phyloP scores from a whole-genome alignment of 495 filamentous ascomycete genomes.

The Penicillium herquei region DNA sequence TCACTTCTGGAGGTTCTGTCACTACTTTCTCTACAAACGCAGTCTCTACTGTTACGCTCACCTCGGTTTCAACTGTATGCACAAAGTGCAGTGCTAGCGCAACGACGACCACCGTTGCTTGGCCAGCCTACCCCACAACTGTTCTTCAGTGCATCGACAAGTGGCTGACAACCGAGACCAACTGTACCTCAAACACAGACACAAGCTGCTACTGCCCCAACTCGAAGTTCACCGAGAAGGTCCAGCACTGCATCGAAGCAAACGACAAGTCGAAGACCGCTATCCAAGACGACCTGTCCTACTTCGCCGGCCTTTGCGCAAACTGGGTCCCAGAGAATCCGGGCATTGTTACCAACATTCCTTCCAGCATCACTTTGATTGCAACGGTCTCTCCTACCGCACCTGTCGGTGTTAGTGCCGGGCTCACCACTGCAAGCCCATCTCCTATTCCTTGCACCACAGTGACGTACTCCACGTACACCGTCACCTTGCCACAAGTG shows the following conservation, averaged over 20 bases:
- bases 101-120: neutral
- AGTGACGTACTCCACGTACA: slow-evolving; percentile 59
- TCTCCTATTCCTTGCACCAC: slow-evolving; percentile 56
- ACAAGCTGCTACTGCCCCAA: slow-evolving; percentile 84
- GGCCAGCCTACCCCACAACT: slow-evolving; percentile 60
- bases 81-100: slow-evolving; percentile 5
- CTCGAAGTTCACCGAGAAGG: slow-evolving; percentile 69
- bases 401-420: slow-evolving; percentile 10
- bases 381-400: slow-evolving; percentile 15
- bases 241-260: slow-evolving; percentile 78
- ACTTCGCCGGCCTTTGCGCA: slow-evolving; percentile 91
- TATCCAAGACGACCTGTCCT: slow-evolving; percentile 69
- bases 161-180: slow-evolving; percentile 66
- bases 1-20: neutral
- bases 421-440: slow-evolving; percentile 26
- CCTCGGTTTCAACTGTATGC: slow-evolving; percentile 13
- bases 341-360: slow-evolving; percentile 73
- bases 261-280: slow-evolving; percentile 67
- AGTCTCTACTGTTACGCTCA: slow-evolving; percentile 30
- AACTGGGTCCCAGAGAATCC: slow-evolving; percentile 73
- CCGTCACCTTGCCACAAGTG: slow-evolving; percentile 73
- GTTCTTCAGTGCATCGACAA: slow-evolving; percentile 93
- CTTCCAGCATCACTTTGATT: slow-evolving; percentile 57
- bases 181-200: slow-evolving; percentile 84
- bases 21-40: slow-evolving; percentile 17